These are phyloP conservation scores for Stephania japonica DNA, from an alignment of 164 flowering plant species.

Conservation along the genomic window DNA sequence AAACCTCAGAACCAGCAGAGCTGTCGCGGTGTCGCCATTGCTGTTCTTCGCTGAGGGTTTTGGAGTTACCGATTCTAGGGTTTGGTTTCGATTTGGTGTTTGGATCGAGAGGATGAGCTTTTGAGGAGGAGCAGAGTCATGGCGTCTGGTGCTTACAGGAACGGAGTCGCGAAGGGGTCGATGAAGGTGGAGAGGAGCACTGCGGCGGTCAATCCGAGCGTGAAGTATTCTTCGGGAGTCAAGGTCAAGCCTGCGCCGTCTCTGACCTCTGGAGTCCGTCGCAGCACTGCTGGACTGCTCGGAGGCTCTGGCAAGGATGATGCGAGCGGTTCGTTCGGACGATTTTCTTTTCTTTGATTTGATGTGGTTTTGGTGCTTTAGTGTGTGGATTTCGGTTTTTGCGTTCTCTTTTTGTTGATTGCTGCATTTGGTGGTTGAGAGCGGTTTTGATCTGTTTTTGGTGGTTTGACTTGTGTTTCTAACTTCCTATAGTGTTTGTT, in stretches of 20 bases:
- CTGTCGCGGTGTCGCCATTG: background rate
- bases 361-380: background rate
- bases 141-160: constrained; percentile 28
- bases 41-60: background rate
- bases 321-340: constrained; percentile 37
- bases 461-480: background rate
- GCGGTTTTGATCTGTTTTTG: constrained; percentile 1
- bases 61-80: background rate
- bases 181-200: constrained; percentile 26
- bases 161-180: constrained; percentile 30
- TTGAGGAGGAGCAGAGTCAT: constrained; percentile 17
- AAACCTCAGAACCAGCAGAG: background rate
- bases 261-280: constrained; percentile 28
- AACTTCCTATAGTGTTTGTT: background rate
- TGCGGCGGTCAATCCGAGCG: constrained; percentile 24
- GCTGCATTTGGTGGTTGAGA: constrained; percentile 2
- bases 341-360: background rate
- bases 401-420: background rate
- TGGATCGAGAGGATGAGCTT: constrained; percentile 3
- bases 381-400: constrained; percentile 5
- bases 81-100: background rate
- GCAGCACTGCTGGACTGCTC: constrained; percentile 37
- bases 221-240: constrained; percentile 26
- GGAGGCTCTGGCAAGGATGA: constrained; percentile 31
- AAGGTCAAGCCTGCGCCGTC: constrained; percentile 29